phyloP scores from a whole-genome alignment of 108 stramenopile species.

The Nitzschia inconspicua region DNA sequence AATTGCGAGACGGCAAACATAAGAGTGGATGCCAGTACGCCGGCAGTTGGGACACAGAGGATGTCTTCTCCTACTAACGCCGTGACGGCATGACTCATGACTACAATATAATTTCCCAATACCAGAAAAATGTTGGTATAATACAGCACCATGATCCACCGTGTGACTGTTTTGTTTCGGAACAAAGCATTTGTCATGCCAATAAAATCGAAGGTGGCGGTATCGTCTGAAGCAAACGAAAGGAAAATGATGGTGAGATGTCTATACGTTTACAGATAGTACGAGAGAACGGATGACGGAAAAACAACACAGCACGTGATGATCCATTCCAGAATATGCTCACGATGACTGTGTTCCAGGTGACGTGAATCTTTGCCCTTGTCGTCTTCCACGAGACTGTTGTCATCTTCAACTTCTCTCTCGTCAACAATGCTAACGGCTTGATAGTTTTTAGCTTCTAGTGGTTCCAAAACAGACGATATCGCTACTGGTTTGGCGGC shows the following conservation, averaged over 20 bases:
- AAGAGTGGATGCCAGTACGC: constrained; percentile 51
- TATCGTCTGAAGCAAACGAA: no score
- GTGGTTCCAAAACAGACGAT: no score
- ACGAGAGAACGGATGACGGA: constrained; percentile 4
- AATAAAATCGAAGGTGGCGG: constrained; percentile 68
- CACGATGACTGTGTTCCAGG: not conserved
- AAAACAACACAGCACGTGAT: no score
- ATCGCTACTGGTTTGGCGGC: no score
- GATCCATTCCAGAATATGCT: not conserved
- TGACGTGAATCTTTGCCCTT: no score
- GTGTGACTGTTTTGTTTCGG: constrained; percentile 15
- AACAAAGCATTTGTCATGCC: constrained; percentile 62
- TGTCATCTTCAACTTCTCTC: no score
- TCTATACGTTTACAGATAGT: no score
- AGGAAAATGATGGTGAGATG: no score
- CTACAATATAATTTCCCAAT: constrained; percentile 64
- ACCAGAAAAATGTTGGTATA: constrained; percentile 74
- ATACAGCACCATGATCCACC: constrained; percentile 48
- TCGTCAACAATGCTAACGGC: no score
- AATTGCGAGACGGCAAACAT: constrained; percentile 65
- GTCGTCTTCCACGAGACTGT: no score
- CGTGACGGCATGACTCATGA: constrained; percentile 65
- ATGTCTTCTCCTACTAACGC: constrained; percentile 50
- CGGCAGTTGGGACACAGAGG: constrained; percentile 59
- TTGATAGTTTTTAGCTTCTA: no score